Evolutionary conservation across 306 rosid species (phyloP), one percentile per base, ranked within the genome.

Genomic region (Myrica gale): DNA sequence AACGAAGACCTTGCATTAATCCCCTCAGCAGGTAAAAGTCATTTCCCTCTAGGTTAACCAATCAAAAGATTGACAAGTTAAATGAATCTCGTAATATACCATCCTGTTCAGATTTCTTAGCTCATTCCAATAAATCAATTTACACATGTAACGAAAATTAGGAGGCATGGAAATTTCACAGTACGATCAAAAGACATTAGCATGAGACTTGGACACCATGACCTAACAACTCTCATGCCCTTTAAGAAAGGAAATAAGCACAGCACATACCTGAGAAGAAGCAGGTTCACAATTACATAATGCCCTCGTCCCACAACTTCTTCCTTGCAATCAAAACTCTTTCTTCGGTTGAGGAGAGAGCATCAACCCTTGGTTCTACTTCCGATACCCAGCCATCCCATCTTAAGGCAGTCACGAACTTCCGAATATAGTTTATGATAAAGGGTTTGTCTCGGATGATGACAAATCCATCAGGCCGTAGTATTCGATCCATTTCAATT

Each of bases 311-410:
- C 92, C 92, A 86, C 68, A 81, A 20, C 79, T 81, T 86, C 82
- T 88, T 85, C 62, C 89, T 85, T 9, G 87, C 89, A 75, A 88
- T 85, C 76, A 88, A 70, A 82, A 88, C 90, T 75, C 88, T 84
- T 68, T 86, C 92, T 74, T 86, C 88, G 55, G 72, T 65, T 9
- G 76, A 71, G 72, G 87, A 76, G 60, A 88, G 85, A 69, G 86
- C 89, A 81, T 88, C 92, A 11, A 46, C 32, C 65, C 77, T 74
- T 17, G 92, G 90, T 70, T 88, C 87, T 12, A 86, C 84, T 78
- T 88, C 92, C 44, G 90, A 86, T 80, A 82, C 23, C 90, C 92
- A 86, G 69, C 83, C 88, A 80, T 88, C 85, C 92, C 92, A 88
- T 70, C 85, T 86, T 73, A 88, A 69, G 57, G 82, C 88, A 74